Percentiles rank a stretch among this genome's conserved stretches.
phyloP scores from a whole-genome alignment of 2,329 filamentous ascomycete species.

The Ophiostoma quercus region DNA sequence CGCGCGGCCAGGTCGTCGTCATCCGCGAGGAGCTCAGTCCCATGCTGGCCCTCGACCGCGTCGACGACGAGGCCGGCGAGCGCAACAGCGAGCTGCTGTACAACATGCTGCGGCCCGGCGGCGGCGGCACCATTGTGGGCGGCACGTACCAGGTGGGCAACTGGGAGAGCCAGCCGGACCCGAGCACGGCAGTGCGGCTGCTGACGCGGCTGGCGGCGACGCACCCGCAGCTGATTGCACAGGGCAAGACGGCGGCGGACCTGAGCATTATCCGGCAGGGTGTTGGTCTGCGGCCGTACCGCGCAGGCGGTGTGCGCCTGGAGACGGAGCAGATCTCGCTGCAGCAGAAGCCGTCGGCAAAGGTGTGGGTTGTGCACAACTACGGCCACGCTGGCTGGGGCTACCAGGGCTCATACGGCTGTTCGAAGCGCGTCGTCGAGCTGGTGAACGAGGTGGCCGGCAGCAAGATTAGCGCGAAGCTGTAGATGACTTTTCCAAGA shows the following conservation, averaged over 20 bases:
- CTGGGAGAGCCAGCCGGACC: slow-evolving; percentile 75
- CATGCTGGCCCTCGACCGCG: slow-evolving; percentile 67
- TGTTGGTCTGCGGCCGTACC: slow-evolving; percentile 72
- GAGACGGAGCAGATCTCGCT: slow-evolving; percentile 60
- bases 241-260: slow-evolving; percentile 63
- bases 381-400: slow-evolving; percentile 79
- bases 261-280: slow-evolving; percentile 74
- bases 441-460: slow-evolving; percentile 58
- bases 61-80: slow-evolving; percentile 56
- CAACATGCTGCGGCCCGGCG: slow-evolving; percentile 72
- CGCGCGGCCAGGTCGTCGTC: slow-evolving; percentile 75
- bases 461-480: slow-evolving; percentile 24
- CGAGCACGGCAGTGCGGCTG: slow-evolving; percentile 72
- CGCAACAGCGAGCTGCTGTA: slow-evolving; percentile 64
- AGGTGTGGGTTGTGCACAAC: slow-evolving; percentile 67
- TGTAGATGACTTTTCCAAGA: background rate
- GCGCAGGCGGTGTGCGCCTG: slow-evolving; percentile 67
- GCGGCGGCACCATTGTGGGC: slow-evolving; percentile 81
- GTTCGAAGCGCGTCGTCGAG: slow-evolving; percentile 59
- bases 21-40: slow-evolving; percentile 70
- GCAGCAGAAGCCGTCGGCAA: slow-evolving; percentile 26
- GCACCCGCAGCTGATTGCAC: slow-evolving; percentile 53
- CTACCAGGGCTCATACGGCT: slow-evolving; percentile 65
- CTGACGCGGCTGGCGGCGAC: slow-evolving; percentile 69
- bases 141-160: slow-evolving; percentile 74